These are phyloP conservation scores for Tylopilus sp. DNA, from an alignment of 1,284 basidiomycete genomes.

Conservation along the genomic window DNA sequence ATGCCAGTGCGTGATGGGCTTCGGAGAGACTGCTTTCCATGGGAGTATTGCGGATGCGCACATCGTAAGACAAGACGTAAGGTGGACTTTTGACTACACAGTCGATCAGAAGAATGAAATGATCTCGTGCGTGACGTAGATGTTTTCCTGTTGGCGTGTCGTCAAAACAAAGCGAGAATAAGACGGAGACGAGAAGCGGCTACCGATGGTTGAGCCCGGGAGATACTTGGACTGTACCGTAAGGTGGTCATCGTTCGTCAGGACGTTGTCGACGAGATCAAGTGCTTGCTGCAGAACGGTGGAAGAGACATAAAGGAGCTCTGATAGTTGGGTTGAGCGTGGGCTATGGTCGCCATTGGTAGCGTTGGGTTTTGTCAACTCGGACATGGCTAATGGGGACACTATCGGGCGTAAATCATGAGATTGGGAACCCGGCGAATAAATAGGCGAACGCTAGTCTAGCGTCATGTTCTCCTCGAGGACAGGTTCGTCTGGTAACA, in stretches of 20 bases:
- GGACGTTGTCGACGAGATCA: constrained; percentile 60
- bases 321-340: constrained; percentile 36
- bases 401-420: not conserved
- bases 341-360: constrained; percentile 8
- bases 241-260: constrained; percentile 66
- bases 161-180: constrained; percentile 2
- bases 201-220: constrained; percentile 81
- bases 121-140: constrained; percentile 76
- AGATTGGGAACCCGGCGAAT: not conserved
- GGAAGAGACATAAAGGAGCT: constrained; percentile 61
- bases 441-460: constrained; percentile 19
- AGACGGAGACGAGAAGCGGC: constrained; percentile 3
- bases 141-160: constrained; percentile 60
- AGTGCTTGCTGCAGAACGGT: constrained; percentile 67
- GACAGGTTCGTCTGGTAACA: constrained; percentile 18
- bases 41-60: constrained; percentile 68
- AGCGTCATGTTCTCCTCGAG: constrained; percentile 23
- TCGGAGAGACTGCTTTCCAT: constrained; percentile 69
- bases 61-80: constrained; percentile 67
- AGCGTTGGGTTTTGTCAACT: constrained; percentile 12
- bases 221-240: constrained; percentile 62
- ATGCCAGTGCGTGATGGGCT: constrained; percentile 54
- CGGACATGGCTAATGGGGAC: constrained; percentile 24
- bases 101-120: constrained; percentile 65
- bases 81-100: constrained; percentile 49